These are phyloP conservation scores for Kodamaea sp. DNA, from an alignment of 1,139 yeast species.

Conservation along the genomic window DNA sequence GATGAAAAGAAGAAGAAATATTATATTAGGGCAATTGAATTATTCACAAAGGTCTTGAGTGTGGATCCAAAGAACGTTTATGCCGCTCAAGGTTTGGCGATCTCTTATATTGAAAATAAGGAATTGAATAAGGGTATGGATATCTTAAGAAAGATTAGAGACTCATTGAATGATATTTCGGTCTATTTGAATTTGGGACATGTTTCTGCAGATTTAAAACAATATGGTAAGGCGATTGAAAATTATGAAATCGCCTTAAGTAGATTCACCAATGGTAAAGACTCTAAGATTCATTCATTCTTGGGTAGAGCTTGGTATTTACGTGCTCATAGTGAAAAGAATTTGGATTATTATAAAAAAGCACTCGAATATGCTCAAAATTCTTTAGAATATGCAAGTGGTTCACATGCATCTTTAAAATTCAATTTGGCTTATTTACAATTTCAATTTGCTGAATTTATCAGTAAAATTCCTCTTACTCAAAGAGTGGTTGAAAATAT, in stretches of 20 bases:
- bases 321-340: conserved; percentile 71
- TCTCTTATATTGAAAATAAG: conserved; percentile 84
- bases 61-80: conserved; percentile 83
- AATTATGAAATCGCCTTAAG: conserved; percentile 76
- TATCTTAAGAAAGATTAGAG: conserved; percentile 84
- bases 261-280: conserved; percentile 61
- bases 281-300: conserved; percentile 62
- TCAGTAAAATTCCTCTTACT: conserved; percentile 59
- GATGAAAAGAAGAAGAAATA: conserved; percentile 70
- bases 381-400: conserved; percentile 45
- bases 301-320: conserved; percentile 90
- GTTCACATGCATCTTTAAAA: conserved; percentile 44
- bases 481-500: conserved; percentile 64
- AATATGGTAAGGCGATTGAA: conserved; percentile 83
- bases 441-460: conserved; percentile 81
- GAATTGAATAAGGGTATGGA: conserved; percentile 76
- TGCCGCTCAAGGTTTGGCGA: conserved; percentile 98
- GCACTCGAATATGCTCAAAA: conserved; percentile 61
- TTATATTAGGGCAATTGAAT: conserved; percentile 82
- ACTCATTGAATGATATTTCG: conserved; percentile 79
- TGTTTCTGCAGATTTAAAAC: conserved; percentile 77
- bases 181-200: conserved; percentile 86
- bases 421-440: conserved; percentile 84
- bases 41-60: conserved; percentile 82
- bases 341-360: conserved; percentile 52